Percentiles rank a stretch among this genome's conserved stretches.
Evolutionary conservation across 192 early-diverging fungal species (phyloP).

Genomic region (Funneliformis mosseae): DNA sequence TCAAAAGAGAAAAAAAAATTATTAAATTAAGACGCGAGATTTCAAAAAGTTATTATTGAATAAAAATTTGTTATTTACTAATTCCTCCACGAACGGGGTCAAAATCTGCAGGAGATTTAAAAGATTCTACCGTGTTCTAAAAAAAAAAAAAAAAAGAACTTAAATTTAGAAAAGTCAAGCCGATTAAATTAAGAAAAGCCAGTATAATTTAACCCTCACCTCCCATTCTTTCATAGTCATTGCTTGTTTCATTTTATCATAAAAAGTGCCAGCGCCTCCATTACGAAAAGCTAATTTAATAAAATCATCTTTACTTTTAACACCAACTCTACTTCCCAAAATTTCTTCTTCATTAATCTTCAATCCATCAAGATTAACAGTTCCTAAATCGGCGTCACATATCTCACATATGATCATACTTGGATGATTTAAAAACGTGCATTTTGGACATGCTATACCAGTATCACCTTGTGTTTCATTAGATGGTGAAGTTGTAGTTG

Average conservation of each 20-base stretch:
- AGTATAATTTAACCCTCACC: slow-evolving; percentile 31
- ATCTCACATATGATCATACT: slow-evolving; percentile 83
- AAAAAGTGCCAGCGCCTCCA: slow-evolving; percentile 68
- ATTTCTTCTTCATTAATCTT: not conserved
- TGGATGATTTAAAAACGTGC: slow-evolving; percentile 89
- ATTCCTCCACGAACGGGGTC: slow-evolving; percentile 33
- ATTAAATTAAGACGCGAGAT: not conserved
- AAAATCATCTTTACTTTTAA: slow-evolving; percentile 20
- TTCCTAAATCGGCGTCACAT: slow-evolving; percentile 68
- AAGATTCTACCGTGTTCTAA: not conserved
- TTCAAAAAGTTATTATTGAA: too few relatives aligned
- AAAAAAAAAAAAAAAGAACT: too few relatives aligned
- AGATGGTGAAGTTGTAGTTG: not conserved
- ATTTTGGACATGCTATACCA: slow-evolving; percentile 65
- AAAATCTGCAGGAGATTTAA: slow-evolving; percentile 17
- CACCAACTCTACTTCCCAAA: not conserved
- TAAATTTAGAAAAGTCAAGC: too few relatives aligned
- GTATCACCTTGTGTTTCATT: not conserved
- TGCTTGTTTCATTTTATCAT: slow-evolving; percentile 62
- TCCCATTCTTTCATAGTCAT: slow-evolving; percentile 68
- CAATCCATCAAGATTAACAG: slow-evolving; percentile 16
- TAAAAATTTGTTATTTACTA: not conserved
- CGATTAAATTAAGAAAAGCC: not conserved
- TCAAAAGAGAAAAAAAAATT: not conserved
- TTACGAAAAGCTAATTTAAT: slow-evolving; percentile 80